phyloP scores from a whole-genome alignment of 75 land plant genomes.

The Cryptomeria japonica region DNA sequence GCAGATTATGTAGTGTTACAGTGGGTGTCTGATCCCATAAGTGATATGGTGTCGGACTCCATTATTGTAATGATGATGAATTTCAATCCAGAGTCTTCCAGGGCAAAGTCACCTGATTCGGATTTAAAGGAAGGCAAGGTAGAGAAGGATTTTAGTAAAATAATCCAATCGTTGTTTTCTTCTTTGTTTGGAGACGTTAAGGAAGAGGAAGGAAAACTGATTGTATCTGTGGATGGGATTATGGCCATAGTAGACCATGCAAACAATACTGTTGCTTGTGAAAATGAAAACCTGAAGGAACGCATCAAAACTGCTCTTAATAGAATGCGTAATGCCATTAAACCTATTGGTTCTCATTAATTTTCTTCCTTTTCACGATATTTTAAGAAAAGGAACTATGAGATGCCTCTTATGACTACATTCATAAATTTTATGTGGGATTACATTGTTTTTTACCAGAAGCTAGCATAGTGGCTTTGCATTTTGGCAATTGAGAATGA shows the following conservation, averaged over 20 bases:
- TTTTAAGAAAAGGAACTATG: neutral
- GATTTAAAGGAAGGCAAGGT: slow-evolving; percentile 40
- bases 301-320: slow-evolving; percentile 75
- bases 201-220: slow-evolving; percentile 69
- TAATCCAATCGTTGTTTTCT: slow-evolving; percentile 67
- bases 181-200: slow-evolving; percentile 94
- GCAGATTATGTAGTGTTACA: slow-evolving; percentile 69
- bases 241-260: slow-evolving; percentile 69
- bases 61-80: slow-evolving; percentile 84
- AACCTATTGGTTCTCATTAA: slow-evolving; percentile 27
- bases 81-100: slow-evolving; percentile 63
- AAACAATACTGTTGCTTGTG: slow-evolving; percentile 76
- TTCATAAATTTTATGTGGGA: neutral
- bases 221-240: slow-evolving; percentile 78
- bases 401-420: neutral
- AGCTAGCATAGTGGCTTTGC: neutral
- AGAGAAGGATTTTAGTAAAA: slow-evolving; percentile 61
- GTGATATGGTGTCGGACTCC: slow-evolving; percentile 97
- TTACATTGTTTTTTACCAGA: neutral
- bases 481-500: neutral
- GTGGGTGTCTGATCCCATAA: slow-evolving; percentile 91
- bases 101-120: slow-evolving; percentile 37
- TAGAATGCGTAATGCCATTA: slow-evolving; percentile 73
- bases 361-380: neutral
- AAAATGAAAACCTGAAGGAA: slow-evolving; percentile 80